Evolutionary conservation across 2,329 filamentous ascomycete genomes (phyloP).

Genomic region (Chaetoscypha palmicola): DNA sequence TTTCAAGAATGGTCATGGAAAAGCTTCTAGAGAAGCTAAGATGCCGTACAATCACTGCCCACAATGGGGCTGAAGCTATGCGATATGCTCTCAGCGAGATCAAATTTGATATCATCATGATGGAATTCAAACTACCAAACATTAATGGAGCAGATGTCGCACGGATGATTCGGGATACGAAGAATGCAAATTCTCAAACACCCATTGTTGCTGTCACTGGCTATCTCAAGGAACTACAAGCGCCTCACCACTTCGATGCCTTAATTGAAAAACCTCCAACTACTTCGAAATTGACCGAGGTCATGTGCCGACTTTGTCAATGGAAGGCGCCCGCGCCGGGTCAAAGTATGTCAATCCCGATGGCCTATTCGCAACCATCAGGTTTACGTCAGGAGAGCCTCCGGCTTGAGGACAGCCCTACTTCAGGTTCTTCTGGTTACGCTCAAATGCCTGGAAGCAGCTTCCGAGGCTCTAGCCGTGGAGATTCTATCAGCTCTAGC

Average conservation of each 20-base stretch:
- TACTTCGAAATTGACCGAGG: slow-evolving; percentile 81
- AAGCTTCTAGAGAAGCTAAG: slow-evolving; percentile 90
- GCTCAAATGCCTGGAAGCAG: slow-evolving; percentile 70
- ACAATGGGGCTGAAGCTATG: slow-evolving; percentile 85
- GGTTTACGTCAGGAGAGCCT: slow-evolving; percentile 57
- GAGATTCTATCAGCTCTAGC: slow-evolving; percentile 83
- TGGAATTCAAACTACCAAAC: slow-evolving; percentile 91
- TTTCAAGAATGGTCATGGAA: slow-evolving; percentile 98
- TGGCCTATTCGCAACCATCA: slow-evolving; percentile 55
- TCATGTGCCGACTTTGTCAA: slow-evolving; percentile 79
- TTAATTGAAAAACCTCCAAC: slow-evolving; percentile 96
- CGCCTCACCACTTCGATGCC: slow-evolving; percentile 91
- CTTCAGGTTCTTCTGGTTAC: slow-evolving; percentile 57
- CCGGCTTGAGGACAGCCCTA: slow-evolving; percentile 73
- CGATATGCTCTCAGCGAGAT: slow-evolving; percentile 94
- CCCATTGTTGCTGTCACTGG: slow-evolving; percentile 95
- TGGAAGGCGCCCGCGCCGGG: slow-evolving; percentile 72
- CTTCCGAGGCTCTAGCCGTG: slow-evolving; percentile 71
- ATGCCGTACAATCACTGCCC: slow-evolving; percentile 86
- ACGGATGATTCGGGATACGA: slow-evolving; percentile 94
- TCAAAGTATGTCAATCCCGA: slow-evolving; percentile 37
- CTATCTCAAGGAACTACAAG: slow-evolving; percentile 94
- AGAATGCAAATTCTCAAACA: slow-evolving; percentile 88
- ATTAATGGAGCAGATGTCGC: slow-evolving; percentile 94
- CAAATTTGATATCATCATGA: slow-evolving; percentile 98